A percentile compares a stretch with the other conserved stretches of the same genome.
Conservation (phyloP, 1,284 basidiomycete genomes). For the Marasmius oreades region DNA sequence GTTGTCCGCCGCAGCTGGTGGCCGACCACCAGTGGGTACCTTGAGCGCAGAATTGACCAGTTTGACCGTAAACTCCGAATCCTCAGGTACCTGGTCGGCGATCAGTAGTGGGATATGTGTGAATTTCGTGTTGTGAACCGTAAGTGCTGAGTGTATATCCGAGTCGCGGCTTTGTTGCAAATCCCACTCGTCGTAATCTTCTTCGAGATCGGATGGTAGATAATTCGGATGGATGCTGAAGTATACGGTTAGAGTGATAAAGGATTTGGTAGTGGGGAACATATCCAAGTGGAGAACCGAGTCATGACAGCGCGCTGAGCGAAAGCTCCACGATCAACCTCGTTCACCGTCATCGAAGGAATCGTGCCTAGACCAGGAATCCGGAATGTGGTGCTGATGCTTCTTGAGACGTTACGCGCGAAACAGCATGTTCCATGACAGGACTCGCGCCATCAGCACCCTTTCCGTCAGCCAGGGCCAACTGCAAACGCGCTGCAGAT, state of each 20-base stretch:
- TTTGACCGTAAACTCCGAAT: slow-evolving; percentile 27
- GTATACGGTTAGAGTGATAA: neutral
- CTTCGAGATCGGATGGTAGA: slow-evolving; percentile 25
- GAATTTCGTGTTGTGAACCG: slow-evolving; percentile 30
- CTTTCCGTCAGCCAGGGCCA: neutral
- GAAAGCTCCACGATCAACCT: slow-evolving; percentile 26
- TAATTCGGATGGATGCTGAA: slow-evolving; percentile 20
- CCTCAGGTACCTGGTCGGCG: slow-evolving; percentile 31
- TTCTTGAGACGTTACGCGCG: slow-evolving; percentile 17
- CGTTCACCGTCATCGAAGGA: slow-evolving; percentile 27
- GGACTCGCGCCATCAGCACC: neutral
- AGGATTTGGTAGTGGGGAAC: neutral
- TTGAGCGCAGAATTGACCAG: slow-evolving; percentile 20
- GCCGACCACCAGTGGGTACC: neutral
- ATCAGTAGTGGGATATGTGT: slow-evolving; percentile 23
- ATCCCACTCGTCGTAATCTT: slow-evolving; percentile 21
- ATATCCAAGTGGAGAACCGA: slow-evolving; percentile 8
- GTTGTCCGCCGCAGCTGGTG: neutral
- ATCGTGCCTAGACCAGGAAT: slow-evolving; percentile 30
- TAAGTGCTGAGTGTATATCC: slow-evolving; percentile 29
- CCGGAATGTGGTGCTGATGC: slow-evolving; percentile 28
- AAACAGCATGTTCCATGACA: slow-evolving; percentile 4
- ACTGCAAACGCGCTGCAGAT: neutral
- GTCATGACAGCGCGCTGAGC: slow-evolving; percentile 30
- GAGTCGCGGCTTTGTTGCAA: slow-evolving; percentile 16